Base-by-base conservation (phyloP, 192 early-diverging fungal species). In the Backusella sp. region DNA sequence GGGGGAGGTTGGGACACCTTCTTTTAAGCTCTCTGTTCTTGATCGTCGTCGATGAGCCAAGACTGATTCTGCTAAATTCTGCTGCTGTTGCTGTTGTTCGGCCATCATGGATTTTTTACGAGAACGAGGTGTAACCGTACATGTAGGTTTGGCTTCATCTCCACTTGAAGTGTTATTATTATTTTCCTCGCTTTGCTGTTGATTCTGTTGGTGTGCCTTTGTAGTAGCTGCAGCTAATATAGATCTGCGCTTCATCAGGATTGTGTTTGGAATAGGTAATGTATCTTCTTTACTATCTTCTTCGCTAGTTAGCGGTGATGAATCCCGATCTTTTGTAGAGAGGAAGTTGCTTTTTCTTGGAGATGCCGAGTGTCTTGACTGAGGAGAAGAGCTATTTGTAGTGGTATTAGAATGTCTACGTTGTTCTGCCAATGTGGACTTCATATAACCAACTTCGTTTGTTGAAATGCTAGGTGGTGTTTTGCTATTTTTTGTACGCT, bases 1-100 rank as follows among this genome's bases (percentile, higher is more conserved):
- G n/a, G 70, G 73, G 21, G 72, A 46, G 3, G 77, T 79, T 17
- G 77, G 77, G 0, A 79, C 26, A 26, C 77, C 77, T 41, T 79
- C 77, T 28, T 79, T 79, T 36, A 79, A 39, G n/a, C 66, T 70
- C 39, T 79, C 77, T 6, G 77, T 79, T n/a, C 77, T n/a, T 1
- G 72, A 73, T 56, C 46, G 67, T 5, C 77, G 72, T 37, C 77
- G 65, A 56, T 69, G 7, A 6, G 67, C 35, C 19, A 78, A 26
- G 23, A n/a, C 44, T 0, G 65, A 26, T 15, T 34, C 36, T 3
- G 44, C 53, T 4, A 17, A 65, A 32, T 15, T 21, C n/a, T 26
- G 72, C 4, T 62, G 72, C 19, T 62, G 53, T 14, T 39, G 36
- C 6, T 59, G 72, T 1, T 73, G 19, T 17, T 37, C 21, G 19